Conservation (phyloP, 2,329 filamentous ascomycete genomes). For the Colletotrichum echinochloae region DNA sequence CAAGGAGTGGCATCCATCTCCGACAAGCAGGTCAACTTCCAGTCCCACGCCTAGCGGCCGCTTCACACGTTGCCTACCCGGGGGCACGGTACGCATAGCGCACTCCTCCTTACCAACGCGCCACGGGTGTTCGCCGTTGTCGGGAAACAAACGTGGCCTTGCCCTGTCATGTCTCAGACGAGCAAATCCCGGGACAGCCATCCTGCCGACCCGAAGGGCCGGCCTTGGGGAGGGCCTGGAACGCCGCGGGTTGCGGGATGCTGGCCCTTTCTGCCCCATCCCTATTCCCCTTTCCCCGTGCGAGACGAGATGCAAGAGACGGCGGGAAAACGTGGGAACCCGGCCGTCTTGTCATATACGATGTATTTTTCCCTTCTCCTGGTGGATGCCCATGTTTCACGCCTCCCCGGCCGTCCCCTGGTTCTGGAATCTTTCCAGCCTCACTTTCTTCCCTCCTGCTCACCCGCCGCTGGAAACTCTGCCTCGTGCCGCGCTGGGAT, state of each 20-base stretch:
- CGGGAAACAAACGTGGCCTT: conserved; percentile 31
- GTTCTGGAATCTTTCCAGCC: conserved; percentile 30
- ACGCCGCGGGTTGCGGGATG: conserved; percentile 9
- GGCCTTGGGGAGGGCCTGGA: background rate
- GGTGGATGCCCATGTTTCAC: conserved; percentile 33
- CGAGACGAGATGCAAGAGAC: background rate
- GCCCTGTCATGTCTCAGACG: conserved; percentile 34
- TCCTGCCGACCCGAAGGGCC: conserved; percentile 16
- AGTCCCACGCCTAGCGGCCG: background rate
- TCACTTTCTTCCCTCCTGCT: background rate
- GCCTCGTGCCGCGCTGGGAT: conserved; percentile 29
- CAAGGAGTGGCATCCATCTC: background rate
- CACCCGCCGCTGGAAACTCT: background rate
- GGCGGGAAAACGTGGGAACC: conserved; percentile 37
- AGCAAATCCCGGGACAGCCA: conserved; percentile 21
- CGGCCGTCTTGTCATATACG: conserved; percentile 29
- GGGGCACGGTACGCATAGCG: background rate
- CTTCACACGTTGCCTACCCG: background rate
- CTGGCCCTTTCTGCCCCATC: background rate
- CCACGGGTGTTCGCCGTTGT: conserved; percentile 1
- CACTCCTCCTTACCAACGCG: no score
- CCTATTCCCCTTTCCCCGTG: background rate
- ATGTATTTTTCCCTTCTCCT: no score
- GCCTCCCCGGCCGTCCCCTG: conserved; percentile 27
- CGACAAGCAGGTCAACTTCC: background rate